A percentile compares a stretch with the other conserved stretches of the same genome.
These are phyloP conservation scores for Drosera capensis DNA, from an alignment of 148 eudicot genomes.

Conservation along the genomic window DNA sequence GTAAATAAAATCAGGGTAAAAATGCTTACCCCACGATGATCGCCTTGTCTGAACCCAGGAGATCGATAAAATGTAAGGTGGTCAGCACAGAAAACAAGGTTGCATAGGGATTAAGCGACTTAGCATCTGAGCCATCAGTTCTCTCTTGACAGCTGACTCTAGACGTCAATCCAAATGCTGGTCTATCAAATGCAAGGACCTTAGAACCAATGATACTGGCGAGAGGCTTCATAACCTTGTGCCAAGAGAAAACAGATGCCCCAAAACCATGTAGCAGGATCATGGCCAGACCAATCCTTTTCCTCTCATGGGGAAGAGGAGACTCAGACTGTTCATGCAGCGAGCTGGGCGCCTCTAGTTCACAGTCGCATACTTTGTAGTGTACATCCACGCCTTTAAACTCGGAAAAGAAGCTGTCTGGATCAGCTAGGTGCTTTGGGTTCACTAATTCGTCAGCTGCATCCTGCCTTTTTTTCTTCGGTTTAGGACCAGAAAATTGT, in stretches of 20 bases:
- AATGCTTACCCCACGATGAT: constrained; percentile 66
- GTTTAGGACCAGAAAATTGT: constrained; percentile 23
- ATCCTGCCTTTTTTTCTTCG: constrained; percentile 28
- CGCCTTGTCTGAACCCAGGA: constrained; percentile 55
- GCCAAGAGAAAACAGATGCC: constrained; percentile 86
- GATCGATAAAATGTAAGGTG: constrained; percentile 58
- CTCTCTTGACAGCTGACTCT: constrained; percentile 27
- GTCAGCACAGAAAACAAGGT: constrained; percentile 70
- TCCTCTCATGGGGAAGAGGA: constrained; percentile 9
- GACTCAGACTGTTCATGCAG: constrained; percentile 17
- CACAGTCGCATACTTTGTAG: constrained; percentile 57
- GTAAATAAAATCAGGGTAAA: background rate
- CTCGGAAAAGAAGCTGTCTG: constrained; percentile 76
- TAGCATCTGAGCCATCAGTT: constrained; percentile 19
- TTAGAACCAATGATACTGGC: constrained; percentile 39
- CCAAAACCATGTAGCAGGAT: constrained; percentile 89
- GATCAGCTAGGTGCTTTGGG: constrained; percentile 63
- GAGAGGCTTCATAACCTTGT: constrained; percentile 64
- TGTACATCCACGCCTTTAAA: constrained; percentile 77
- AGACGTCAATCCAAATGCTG: constrained; percentile 90
- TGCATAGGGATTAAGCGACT: constrained; percentile 72
- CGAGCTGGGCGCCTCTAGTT: constrained; percentile 14
- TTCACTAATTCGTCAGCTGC: constrained; percentile 65
- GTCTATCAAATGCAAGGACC: constrained; percentile 92
- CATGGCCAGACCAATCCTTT: constrained; percentile 36